Conservation (phyloP, 148 eudicot genomes). For the Rhododendron molle region DNA sequence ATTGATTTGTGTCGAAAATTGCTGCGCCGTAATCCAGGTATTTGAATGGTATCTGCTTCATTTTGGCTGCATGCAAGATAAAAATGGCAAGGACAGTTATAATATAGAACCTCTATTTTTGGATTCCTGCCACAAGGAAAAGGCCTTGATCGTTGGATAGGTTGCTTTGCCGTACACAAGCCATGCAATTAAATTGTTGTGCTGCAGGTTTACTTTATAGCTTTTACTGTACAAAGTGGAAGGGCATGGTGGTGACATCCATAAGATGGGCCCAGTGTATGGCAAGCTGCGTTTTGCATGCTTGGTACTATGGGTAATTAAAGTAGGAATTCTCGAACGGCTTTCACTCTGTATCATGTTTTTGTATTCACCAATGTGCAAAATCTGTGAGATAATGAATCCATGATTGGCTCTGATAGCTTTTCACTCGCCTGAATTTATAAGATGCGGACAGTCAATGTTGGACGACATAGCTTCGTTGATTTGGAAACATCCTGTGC, state of each 20-base stretch:
- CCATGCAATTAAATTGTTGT: neutral
- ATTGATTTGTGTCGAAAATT: conserved; percentile 78
- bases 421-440: neutral
- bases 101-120: neutral
- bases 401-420: neutral
- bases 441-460: neutral
- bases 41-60: neutral
- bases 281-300: neutral
- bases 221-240: neutral
- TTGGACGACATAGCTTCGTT: neutral
- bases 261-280: neutral
- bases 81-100: neutral
- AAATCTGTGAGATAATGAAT: neutral
- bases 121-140: neutral
- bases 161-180: neutral
- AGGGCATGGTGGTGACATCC: neutral
- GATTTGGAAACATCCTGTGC: conserved; percentile 4
- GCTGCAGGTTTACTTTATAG: neutral
- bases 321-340: neutral
- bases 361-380: neutral
- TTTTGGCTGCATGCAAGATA: conserved; percentile 5
- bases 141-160: neutral
- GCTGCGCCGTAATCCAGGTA: conserved; percentile 95
- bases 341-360: neutral
- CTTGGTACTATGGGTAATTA: neutral